Evolutionary conservation across 345 rosid genomes (phyloP), one percentile per base, ranked within the genome.

Genomic region (Dovyalis caffra): DNA sequence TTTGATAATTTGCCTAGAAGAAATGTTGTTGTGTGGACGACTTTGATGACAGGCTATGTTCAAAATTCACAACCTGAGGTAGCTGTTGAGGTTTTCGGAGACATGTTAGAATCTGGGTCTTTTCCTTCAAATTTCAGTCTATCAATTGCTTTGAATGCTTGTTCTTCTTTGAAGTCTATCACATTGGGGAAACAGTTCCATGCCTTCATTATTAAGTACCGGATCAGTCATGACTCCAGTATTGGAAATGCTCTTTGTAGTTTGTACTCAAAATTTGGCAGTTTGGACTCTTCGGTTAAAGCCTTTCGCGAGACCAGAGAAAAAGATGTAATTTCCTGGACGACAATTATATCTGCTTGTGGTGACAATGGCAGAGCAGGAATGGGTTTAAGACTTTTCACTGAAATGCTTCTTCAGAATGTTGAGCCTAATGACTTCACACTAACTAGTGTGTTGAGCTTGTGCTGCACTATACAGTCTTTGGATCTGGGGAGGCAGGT

Each of bases 161-260:
- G 87, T 73, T 66, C 89, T 61, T 79, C 82, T 3, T 15, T 82
- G 77, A 47, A 65, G 16, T 86, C 80, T 25, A 32, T 78, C 25
- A 69, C 80, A 69, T 47, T 87, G 49, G 91, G 86, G 64, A 82
- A 79, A 70, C 93, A 89, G 67, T 79, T 87, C 66, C 93, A 89
- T 71, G 93, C 81, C 26, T 83, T 79, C 37, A 65, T 73, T 71
- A 74, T 87, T 35, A 89, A 89, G 75, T 86, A 87, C 74, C 49
- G 53, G 79, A 69, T 77, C 61, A 87, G 82, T 21, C 73, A 74
- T 15, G 85, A 85, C 37, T 28, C 88, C 0, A 86, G 91, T 62
- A 79, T 87, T 71, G 91, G 91, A 53, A 87, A 87, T 82, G 77
- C 93, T n/a, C 88, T 89, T 10, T 87, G 90, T 69, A 82, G 82